phyloP scores from a whole-genome alignment of 192 early-diverging fungal genomes.

The Coemansia sp. region DNA sequence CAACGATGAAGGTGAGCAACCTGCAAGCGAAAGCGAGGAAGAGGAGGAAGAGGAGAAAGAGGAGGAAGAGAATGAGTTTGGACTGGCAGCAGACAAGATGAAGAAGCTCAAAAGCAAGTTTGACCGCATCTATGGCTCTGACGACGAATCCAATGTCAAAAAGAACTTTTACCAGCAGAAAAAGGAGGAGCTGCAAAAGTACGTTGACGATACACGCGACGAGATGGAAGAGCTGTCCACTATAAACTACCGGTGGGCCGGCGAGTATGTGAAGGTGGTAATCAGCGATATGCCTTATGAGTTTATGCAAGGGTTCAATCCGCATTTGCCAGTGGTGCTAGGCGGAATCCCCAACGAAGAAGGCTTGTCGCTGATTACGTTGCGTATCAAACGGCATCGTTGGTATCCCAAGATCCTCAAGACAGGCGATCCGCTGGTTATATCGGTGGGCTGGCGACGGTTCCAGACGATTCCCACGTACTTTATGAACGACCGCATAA shows the following conservation, averaged over 20 bases:
- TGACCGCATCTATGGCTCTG: constrained; percentile 80
- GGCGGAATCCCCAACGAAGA: constrained; percentile 89
- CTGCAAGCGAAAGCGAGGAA: constrained; percentile 26
- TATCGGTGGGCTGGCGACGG: constrained; percentile 97
- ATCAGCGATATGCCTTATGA: constrained; percentile 90
- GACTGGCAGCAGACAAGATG: constrained; percentile 72
- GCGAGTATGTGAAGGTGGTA: constrained; percentile 89
- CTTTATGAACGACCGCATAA: constrained; percentile 85
- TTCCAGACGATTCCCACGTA: constrained; percentile 97
- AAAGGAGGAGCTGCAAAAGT: constrained; percentile 86
- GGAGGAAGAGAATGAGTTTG: constrained; percentile 58
- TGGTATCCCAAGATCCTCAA: constrained; percentile 96
- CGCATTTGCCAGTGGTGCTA: constrained; percentile 84
- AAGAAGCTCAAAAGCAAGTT: constrained; percentile 92
- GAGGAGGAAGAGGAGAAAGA: constrained; percentile 55
- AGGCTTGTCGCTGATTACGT: constrained; percentile 90
- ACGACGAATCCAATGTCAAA: constrained; percentile 68
- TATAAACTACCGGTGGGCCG: constrained; percentile 91
- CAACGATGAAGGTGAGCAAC: constrained; percentile 47
- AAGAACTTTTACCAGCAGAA: constrained; percentile 81
- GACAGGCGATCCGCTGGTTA: constrained; percentile 95
- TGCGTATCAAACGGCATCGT: constrained; percentile 96
- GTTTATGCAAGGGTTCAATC: constrained; percentile 91
- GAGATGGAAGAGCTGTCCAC: constrained; percentile 87
- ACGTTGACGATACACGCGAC: constrained; percentile 73